Evolutionary conservation across 2,329 filamentous ascomycete genomes (phyloP), one percentile per base, ranked within the genome.

Genomic region (Microdochium paspali): DNA sequence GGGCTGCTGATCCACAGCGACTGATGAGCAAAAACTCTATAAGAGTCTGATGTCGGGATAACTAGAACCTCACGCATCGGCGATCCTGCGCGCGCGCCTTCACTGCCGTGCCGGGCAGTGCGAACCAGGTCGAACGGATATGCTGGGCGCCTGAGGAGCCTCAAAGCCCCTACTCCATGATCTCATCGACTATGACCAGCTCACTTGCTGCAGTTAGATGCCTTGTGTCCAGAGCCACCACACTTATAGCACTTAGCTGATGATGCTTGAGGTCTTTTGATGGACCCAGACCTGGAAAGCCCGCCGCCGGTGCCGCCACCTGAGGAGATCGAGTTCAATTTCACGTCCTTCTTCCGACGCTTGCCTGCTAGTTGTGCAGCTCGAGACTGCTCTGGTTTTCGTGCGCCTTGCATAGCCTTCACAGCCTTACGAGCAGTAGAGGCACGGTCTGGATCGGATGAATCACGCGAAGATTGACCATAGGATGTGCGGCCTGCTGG

Each of bases 271-370:
- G 35, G 18, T 7, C 6, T 21, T 18, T 40, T 56, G 25, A 57
- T 46, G 31, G 52, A 44, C 40, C 51, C 50, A 51, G 63, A 54
- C 54, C 62, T 51, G 56, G 66, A 64, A 54, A 61, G 50, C 53
- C 56, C 48, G 53, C 53, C 48, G 50, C 58, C n/a, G n/a, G n/a
- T n/a, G n/a, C n/a, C 61, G 52, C 62, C 60, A 35, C 64, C 62
- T 32, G 70, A 70, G 49, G 82, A 86, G 44, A 87, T 79, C 1
- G 80, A 83, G 4, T 84, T 84, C 48, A 88, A 65, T 51, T 83
- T 82, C 46, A 87, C 72, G 47, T 84, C 79, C 61, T 83, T 84
- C 61, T 80, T 80, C 56, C 78, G 75, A 42, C 80, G 70, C 58
- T 76, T 74, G 39, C 79, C 76, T 7, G 78, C 75, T 18, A 82